These are phyloP conservation scores for Lasiodiplodia sp. DNA, from an alignment of 2,329 filamentous ascomycete species.

Conservation along the genomic window DNA sequence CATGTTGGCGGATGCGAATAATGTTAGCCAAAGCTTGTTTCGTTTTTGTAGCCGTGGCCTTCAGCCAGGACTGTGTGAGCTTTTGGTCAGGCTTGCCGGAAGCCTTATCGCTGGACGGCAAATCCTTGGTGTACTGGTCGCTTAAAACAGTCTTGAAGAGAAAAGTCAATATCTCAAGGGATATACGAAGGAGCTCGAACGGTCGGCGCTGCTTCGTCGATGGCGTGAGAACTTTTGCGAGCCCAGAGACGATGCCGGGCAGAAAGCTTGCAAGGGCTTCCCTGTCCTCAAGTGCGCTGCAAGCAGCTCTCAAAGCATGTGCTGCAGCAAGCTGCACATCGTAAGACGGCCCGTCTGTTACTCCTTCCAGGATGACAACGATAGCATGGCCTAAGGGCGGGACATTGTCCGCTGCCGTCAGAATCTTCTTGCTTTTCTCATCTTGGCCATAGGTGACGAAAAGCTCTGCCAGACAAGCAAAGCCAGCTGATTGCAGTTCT, in stretches of 20 bases:
- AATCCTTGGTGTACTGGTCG: constrained; percentile 49
- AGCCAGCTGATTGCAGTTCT: constrained; percentile 76
- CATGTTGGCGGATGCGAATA: constrained; percentile 75
- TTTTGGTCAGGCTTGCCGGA: constrained; percentile 45
- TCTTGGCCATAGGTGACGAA: constrained; percentile 65
- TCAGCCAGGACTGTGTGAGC: constrained; percentile 71
- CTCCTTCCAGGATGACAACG: constrained; percentile 77
- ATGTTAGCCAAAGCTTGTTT: constrained; percentile 82
- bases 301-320: constrained; percentile 67
- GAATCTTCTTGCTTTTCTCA: constrained; percentile 58
- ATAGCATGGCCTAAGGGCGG: constrained; percentile 84
- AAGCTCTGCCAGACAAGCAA: constrained; percentile 72
- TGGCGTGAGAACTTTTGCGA: constrained; percentile 77
- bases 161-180: constrained; percentile 64
- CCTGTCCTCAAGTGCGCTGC: constrained; percentile 70
- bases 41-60: constrained; percentile 79
- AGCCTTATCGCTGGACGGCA: constrained; percentile 34
- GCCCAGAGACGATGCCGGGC: constrained; percentile 82
- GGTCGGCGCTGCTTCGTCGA: constrained; percentile 67
- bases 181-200: constrained; percentile 69
- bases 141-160: constrained; percentile 56
- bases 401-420: constrained; percentile 65
- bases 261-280: constrained; percentile 84
- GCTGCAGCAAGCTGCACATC: constrained; percentile 77
- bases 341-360: constrained; percentile 69